Evolutionary conservation across 2,329 filamentous ascomycete species (phyloP), one percentile per base, ranked within the genome.

Genomic region (Podosphaera fusca): DNA sequence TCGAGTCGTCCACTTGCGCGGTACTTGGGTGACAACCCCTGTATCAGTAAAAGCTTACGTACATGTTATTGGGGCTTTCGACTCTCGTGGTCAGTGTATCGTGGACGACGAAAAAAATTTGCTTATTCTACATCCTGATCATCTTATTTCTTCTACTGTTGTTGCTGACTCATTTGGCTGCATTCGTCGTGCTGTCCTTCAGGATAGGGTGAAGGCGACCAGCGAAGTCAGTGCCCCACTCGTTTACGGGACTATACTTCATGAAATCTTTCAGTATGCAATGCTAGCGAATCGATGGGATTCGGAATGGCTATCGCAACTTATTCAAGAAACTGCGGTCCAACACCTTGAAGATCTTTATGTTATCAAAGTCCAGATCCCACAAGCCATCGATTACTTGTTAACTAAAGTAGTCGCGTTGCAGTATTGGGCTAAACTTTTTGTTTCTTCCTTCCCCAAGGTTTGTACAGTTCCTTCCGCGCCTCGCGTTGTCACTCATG

Each of bases 111-210:
- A 77, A 2, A 76, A 83, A 55, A 87, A 89, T 64, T 84, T 96
- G 69, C 73, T 98, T 55, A 88, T 98, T 58, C 72, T 98, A 12
- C 89, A 98, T 65, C 92, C 92, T 0, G 92, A 98, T 65, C 89
- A 96, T 70, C 77, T 98, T 38, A 84, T 98, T 56, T 96, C 92
- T 2, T 85, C 92, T 2, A 96, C 92, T 0, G 87, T 94, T 4
- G 85, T 98, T 49, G 89, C 88, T n/a, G 92, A 98, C 69, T 95
- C 92, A 0, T 95, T 96, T 67, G 83, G 82, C 31, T 98, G 92
- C 67, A 82, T 85, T 67, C 84, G 92, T 21, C 84, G 90, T 61
- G 88, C 92, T 35, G 90, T 96, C 1, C 77, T 98, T 33, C 89
- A 96, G 68, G 90, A 98, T 68, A 83, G 92, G 36, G 84, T 98